Evolutionary conservation across 2,329 filamentous ascomycete genomes (phyloP), one percentile per base, ranked within the genome.

Genomic region (Pseudogymnoascus sp.): DNA sequence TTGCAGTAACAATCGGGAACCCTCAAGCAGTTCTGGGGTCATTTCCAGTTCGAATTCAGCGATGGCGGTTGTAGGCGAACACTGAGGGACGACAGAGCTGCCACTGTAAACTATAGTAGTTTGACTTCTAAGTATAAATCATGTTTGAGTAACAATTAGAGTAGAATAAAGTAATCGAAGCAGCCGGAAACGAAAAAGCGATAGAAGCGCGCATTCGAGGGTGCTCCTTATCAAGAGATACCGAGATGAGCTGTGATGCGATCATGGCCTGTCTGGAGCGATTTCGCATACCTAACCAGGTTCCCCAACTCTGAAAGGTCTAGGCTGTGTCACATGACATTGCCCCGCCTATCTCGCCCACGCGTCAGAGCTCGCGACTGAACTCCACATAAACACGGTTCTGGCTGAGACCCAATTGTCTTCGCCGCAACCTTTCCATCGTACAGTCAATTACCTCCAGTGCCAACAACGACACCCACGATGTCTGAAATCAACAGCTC

Each of bases 401-500:
- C 50, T 56, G 50, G 50, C 50, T 56, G 50, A 56, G 50, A 56
- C 50, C 50, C 50, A 56, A 56, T 56, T 56, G 50, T 56, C 50
- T 56, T 56, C 50, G 50, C 29, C 50, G 17, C 50, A 56, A 56
- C 29, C 7, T 26, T 17, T 56, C 50, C 29, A 56, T 26, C 50
- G 50, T 56, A 33, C 29, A 56, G 29, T 21, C 50, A 33, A 56
- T 56, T 56, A 56, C 29, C 29, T 53, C 50, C 33, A 56, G 50
- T 56, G 17, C 50, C 50, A 56, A 56, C 50, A 33, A 35, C 50
- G 50, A 56, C 17, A 56, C 29, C 29, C 68, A 80, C 79, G 66
- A 74, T 79, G 73, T 77, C 81, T 60, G 70, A 69, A 63, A 72
- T 79, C 70, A 76, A 79, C 70, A 71, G 77, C 72, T 72, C 80